Base-by-base conservation (phyloP, 192 early-diverging fungal genomes). In the Diversispora eburnea region DNA sequence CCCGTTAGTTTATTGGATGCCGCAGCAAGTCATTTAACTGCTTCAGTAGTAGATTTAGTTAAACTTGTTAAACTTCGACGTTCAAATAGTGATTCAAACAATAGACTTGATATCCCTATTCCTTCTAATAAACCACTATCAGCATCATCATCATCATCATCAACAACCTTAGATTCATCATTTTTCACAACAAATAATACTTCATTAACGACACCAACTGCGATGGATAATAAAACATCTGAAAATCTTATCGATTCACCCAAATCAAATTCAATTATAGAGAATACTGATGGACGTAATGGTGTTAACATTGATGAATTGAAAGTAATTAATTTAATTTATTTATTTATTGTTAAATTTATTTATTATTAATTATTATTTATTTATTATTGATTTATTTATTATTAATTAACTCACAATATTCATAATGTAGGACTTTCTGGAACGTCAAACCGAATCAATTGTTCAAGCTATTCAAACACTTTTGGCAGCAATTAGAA, bases 391-490 rank as follows among this genome's bases (percentile, higher is more conserved):
- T n/a, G 43, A 22, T 42, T 17, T 41, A n/a, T 47, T 58, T 33
- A 22, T 45, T 10, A 58, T 22, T n/a, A 17, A 10, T 70, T 19
- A 39, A 19, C 10, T 4, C 2, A 15, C 20, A 8, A 15, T 13
- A 68, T 42, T 41, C 42, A 41, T n/a, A 33, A 45, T 3, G 20
- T 77, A 91, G 90, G 74, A 76, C 20, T 92, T 84, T 62, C 75
- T 92, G 8, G 88, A 91, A 67, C 72, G 79, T 19, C 88, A 93
- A 76, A 94, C 91, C 0, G 91, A 89, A 70, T 78, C 75, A 41
- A 91, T 94, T 68, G 90, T 94, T 10, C 88, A 91, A 61, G 85
- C 88, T 4, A 93, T 94, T 73, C 92, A 94, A 78, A 78, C 82
- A 4, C 79, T 94, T 3, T 77, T 94, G 39, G 76, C 78, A 22